A percentile compares a stretch with the other conserved stretches of the same genome.
phyloP scores from a whole-genome alignment of 768 basidiomycete species.

The Hygrocybe coccinea region DNA sequence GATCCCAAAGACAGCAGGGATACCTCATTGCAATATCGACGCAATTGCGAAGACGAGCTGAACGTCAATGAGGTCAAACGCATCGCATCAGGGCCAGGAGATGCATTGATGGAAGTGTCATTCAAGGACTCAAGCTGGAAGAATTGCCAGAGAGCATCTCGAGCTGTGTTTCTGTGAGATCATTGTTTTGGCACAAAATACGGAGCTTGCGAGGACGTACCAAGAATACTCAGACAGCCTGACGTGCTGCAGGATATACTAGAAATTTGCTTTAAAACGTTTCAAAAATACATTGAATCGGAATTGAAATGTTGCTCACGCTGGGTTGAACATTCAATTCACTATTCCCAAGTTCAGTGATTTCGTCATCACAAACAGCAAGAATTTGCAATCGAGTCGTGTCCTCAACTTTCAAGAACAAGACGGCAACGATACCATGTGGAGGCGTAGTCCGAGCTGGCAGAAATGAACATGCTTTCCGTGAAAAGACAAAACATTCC shows the following conservation, averaged over 20 bases:
- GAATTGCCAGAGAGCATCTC: conserved; percentile 41
- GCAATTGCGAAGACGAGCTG: conserved; percentile 3
- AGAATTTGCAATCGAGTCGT: conserved; percentile 28
- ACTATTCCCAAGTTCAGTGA: conserved; percentile 27
- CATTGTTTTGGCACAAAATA: not conserved
- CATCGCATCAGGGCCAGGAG: conserved; percentile 26
- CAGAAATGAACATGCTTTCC: conserved; percentile 28
- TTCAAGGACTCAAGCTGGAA: conserved; percentile 30
- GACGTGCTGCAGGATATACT: conserved; percentile 42
- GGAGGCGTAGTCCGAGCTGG: conserved; percentile 18
- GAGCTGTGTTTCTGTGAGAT: conserved; percentile 29
- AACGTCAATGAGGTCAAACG: conserved; percentile 22
- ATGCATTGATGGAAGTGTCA: conserved; percentile 21
- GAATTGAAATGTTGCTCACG: conserved; percentile 18
- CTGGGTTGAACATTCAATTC: conserved; percentile 29
- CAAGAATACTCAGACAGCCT: conserved; percentile 47
- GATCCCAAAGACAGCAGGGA: conserved; percentile 50
- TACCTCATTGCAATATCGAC: conserved; percentile 13
- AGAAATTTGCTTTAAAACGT: conserved; percentile 31
- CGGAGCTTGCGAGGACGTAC: conserved; percentile 30
- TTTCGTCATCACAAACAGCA: conserved; percentile 30
- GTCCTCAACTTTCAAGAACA: conserved; percentile 20
- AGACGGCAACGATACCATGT: conserved; percentile 22
- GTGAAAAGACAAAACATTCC: conserved; percentile 27
- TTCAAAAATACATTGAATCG: conserved; percentile 7